Base-by-base conservation (phyloP, 805 yeast genomes). In the Metschnikowia kunwiensis region DNA sequence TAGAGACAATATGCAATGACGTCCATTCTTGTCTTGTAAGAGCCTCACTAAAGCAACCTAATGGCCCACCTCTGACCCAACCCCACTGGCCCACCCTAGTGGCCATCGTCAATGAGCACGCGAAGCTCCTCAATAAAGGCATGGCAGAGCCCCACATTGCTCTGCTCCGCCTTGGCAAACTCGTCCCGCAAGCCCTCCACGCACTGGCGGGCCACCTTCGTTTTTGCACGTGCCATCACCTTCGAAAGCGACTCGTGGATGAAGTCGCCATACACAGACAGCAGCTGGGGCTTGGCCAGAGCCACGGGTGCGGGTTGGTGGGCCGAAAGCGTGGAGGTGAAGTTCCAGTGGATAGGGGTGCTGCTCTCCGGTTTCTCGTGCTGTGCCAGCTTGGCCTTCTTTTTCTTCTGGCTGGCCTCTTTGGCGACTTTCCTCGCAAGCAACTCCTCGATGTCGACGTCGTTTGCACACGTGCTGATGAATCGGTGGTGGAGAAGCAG, bases 121-220 rank as follows among this genome's bases (percentile, higher is more conserved):
- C 34, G 32, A 9, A 82, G 58, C 52, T 83, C 91, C 55, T 83
- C 86, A 7, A 80, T 61, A 7, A 84, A 66, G 0, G 86, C 86
- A 38, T 75, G 80, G 31, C 78, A 61, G 28, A 84, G 64, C 0
- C 93, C 93, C 1, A 84, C 81, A 38, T 75, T 77, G 14, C 58
- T 53, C 15, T 49, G 40, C 48, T 84, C 88, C 21, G 72, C 68
- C 3, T 53, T 54, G 2, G 59, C 53, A 24, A 83, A 58, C 8
- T 57, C 58, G 5, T 58, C 50, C 24, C 65, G 61, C 32, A 83
- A 54, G 3, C 55, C 44, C 24, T 63, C 53, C 18, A 82, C 82
- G 5, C 70, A 58, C 2, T 44, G 40, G 31, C 64, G 70, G 0
- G 86, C 77, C 16, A 59, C 66, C 8, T 58, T 61, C n/a, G 72